phyloP scores from a whole-genome alignment of 345 rosid species.

The Boechera divaricarpa region DNA sequence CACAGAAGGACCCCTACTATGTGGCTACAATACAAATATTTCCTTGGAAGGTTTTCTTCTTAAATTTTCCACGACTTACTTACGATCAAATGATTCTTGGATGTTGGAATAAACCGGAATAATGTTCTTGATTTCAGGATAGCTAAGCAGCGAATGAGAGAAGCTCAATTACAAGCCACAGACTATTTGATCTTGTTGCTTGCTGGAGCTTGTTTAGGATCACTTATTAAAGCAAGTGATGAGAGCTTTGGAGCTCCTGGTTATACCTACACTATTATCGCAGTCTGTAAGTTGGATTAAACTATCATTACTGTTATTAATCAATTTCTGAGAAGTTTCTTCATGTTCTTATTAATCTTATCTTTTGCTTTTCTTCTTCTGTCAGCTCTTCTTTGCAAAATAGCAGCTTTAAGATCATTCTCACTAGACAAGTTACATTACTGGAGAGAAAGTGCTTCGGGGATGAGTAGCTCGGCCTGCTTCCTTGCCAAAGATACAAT shows the following conservation, averaged over 20 bases:
- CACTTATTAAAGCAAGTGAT: constrained; percentile 64
- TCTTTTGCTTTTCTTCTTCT: constrained; percentile 18
- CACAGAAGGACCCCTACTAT: constrained; percentile 71
- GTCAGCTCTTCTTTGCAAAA: constrained; percentile 92
- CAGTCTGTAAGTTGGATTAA: constrained; percentile 72
- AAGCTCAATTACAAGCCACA: constrained; percentile 74
- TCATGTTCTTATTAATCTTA: neutral
- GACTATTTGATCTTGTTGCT: constrained; percentile 88
- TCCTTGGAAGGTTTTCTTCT: constrained; percentile 74
- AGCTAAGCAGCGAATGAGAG: constrained; percentile 81
- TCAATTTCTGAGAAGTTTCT: neutral
- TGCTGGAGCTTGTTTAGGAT: constrained; percentile 95
- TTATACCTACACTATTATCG: constrained; percentile 84
- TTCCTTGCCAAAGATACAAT: constrained; percentile 93
- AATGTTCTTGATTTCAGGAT: constrained; percentile 63
- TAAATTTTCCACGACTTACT: neutral
- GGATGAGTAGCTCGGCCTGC: constrained; percentile 91
- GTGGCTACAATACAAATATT: constrained; percentile 73
- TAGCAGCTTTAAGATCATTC: constrained; percentile 88
- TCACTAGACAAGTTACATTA: constrained; percentile 87
- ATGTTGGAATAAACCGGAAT: constrained; percentile 8
- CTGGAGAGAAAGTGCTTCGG: constrained; percentile 95
- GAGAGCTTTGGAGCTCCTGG: constrained; percentile 76
- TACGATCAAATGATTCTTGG: neutral
- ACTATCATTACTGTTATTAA: neutral